Conservation (phyloP, 768 basidiomycete genomes). For the Glaciozyma martinii region DNA sequence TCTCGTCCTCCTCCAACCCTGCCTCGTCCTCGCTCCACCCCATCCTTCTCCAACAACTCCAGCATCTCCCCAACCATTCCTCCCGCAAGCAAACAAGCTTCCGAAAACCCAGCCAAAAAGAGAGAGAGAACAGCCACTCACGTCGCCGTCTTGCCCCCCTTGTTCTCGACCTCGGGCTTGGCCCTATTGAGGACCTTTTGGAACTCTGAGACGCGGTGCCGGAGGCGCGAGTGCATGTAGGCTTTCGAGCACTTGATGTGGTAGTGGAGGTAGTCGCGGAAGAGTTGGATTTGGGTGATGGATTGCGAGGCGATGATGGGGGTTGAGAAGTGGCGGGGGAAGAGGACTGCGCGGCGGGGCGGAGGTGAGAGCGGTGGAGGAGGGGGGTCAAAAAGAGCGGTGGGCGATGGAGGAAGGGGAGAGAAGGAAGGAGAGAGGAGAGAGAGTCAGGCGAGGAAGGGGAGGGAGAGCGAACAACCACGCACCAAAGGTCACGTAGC, state of each 20-base stretch:
- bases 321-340: constrained; percentile 86
- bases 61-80: not conserved
- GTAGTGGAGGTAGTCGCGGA: constrained; percentile 98
- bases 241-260: constrained; percentile 91
- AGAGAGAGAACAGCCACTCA: no score
- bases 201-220: constrained; percentile 86
- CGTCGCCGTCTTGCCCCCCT: constrained; percentile 80
- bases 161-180: constrained; percentile 70
- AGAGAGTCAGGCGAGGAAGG: not conserved
- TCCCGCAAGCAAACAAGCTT: no score
- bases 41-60: no score
- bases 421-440: not conserved
- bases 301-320: constrained; percentile 59
- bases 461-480: constrained; percentile 2
- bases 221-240: constrained; percentile 97
- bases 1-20: not conserved
- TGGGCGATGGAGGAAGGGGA: not conserved
- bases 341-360: constrained; percentile 63
- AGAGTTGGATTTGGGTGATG: constrained; percentile 89
- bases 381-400: not conserved
- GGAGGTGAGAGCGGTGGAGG: not conserved
- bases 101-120: no score
- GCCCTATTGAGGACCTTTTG: constrained; percentile 75
- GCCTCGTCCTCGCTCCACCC: no score
- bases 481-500: constrained; percentile 82